Conservation (phyloP, 345 rosid species). For the Eutrema yunnanense region DNA sequence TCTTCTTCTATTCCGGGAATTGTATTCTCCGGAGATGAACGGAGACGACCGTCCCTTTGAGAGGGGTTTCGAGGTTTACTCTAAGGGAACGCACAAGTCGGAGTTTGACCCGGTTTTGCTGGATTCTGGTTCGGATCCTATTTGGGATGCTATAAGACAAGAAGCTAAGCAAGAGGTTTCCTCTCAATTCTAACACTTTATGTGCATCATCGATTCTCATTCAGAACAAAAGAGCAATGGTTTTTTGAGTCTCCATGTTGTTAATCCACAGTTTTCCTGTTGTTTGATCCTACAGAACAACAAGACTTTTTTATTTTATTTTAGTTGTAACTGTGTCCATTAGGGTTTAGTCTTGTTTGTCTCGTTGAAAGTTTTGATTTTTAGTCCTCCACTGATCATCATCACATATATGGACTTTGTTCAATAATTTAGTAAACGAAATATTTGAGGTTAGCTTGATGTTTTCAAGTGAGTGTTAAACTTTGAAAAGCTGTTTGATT, state of each 20-base stretch:
- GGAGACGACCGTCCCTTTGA: constrained; percentile 41
- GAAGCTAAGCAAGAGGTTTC: constrained; percentile 83
- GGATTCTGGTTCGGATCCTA: constrained; percentile 52
- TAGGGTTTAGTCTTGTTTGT: constrained; percentile 9
- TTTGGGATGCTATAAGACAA: constrained; percentile 71
- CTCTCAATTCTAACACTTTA: neutral
- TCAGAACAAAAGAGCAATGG: neutral
- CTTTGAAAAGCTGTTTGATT: neutral
- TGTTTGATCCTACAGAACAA: neutral
- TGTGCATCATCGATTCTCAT: neutral
- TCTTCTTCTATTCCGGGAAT: constrained; percentile 13
- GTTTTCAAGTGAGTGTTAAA: neutral
- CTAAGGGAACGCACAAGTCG: constrained; percentile 41
- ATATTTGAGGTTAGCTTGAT: neutral
- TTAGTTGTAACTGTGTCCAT: neutral
- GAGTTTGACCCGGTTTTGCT: constrained; percentile 28
- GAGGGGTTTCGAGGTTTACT: constrained; percentile 68
- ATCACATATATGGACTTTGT: neutral
- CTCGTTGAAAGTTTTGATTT: constrained; percentile 7
- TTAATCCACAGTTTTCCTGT: neutral
- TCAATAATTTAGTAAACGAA: neutral
- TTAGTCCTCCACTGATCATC: neutral
- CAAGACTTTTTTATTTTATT: neutral
- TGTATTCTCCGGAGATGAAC: constrained; percentile 20
- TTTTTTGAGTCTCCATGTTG: neutral